Base-by-base conservation (phyloP, 805 yeast species). In the Candida mattraensis region DNA sequence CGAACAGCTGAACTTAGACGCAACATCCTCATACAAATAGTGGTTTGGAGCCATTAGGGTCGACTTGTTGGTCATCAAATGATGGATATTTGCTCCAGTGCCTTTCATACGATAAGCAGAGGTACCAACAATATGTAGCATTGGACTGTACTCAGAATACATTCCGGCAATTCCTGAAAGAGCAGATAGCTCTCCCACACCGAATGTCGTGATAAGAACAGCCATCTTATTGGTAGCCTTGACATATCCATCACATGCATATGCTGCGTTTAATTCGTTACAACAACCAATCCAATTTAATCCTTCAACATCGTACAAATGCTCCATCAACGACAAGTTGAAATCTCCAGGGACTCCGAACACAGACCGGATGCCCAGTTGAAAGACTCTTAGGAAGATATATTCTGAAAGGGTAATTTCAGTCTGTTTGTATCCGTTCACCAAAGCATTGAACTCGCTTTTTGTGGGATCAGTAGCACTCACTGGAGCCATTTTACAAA, bases 321-420 rank as follows among this genome's bases (percentile, higher is more conserved):
- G 70, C 40, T 72, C 78, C 45, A 72, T 54, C 18, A 72, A 57
- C 16, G 62, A 62, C 38, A 78, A 65, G 47, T 76, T 77, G 61
- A 74, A 78, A 53, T 78, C 83, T 8, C 83, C 82, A 0, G 83
- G 80, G 20, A 76, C 76, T 14, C 82, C 82, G 51, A 74, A 74
- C 26, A 76, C 56, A 6, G 74, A 58, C 47, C 56, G 55, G 17
- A 71, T 63, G 36, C 66, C 71, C 17, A 69, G 59, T 44, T 72
- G 76, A 16, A 50, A 39, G 17, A 74, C 60, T 37, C 79, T 51
- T 14, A 61, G 53, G 40, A 67, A 74, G 13, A 74, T 59, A 45
- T 70, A 74, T 43, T 74, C 78, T 0, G 77, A 60, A 9, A 61
- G 43, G 3, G 63, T 49, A 23, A 56, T 49, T 28, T 45, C 40